Evolutionary conservation across 768 basidiomycete species (phyloP), one percentile per base, ranked within the genome.

Genomic region (Leccinum disarticulatum): DNA sequence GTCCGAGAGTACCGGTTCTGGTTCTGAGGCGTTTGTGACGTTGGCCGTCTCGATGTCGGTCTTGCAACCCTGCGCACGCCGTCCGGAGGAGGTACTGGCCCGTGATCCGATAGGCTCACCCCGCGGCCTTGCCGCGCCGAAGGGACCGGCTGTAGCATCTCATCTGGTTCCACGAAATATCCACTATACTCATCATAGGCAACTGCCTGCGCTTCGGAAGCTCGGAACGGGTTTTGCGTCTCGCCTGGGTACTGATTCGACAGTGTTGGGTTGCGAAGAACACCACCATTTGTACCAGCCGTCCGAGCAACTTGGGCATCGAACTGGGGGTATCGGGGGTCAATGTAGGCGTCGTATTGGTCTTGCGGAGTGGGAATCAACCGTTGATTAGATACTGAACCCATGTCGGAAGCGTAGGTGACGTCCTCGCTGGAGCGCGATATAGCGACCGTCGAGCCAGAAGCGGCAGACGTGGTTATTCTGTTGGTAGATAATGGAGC

Each of bases 51-150:
- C 9, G 62, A 47, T 9, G 77, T 68, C 51, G 81, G 84, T 66
- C 91, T 78, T 51, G 90, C 83, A 28, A 95, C 90, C 58, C 93
- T 77, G 43, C 93, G 83, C 28, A 94, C 93, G 55, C 89, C 88
- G 17, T 90, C 87, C 9, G 86, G 82, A 36, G 83, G 83, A 43
- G 90, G 87, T 2, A 95, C 90, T 41, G 92, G 93, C 14, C 95
- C 95, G 66, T 83, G 77, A 64, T 98, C 95, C 56, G 83, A 83
- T 57, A 98, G 74, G 49, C 87, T 87, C 52, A 97, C 81, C 25
- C 95, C 93, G 11, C 90, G 83, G 6, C 74, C 70, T 52, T 64
- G 66, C 51, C 65, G 66, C 19, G 52, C 64, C 35, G 43, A 61
- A 43, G 54, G 50, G 28, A 68, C 38, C 11, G 41, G 67, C n/a